Percentiles rank a stretch among this genome's conserved stretches.
phyloP scores from a whole-genome alignment of 495 filamentous ascomycete genomes.

The Venustampulla echinocandica region DNA sequence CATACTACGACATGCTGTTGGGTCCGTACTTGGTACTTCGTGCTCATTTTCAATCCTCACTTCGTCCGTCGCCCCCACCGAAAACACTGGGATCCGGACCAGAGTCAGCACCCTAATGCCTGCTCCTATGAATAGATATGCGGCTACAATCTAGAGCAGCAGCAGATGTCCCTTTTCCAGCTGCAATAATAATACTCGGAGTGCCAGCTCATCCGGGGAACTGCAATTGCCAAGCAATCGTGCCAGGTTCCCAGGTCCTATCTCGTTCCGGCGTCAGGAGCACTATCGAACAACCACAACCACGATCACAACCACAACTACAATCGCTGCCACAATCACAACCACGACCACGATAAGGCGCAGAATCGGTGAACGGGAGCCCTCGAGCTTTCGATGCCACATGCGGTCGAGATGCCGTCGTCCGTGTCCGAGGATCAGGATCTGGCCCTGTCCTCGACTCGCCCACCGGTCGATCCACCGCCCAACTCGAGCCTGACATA shows the following conservation, averaged over 20 bases:
- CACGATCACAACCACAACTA: constrained; percentile 3
- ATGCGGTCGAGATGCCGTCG: constrained; percentile 45
- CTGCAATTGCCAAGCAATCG: constrained; percentile 11
- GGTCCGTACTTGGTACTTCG: no score
- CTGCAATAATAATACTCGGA: neutral
- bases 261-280: constrained; percentile 9
- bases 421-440: constrained; percentile 44
- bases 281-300: no score
- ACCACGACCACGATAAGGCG: constrained; percentile 16
- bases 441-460: constrained; percentile 25
- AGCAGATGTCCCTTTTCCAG: constrained; percentile 2
- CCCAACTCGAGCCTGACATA: constrained; percentile 27
- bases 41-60: no score
- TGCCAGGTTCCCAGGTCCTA: constrained; percentile 14
- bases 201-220: constrained; percentile 2
- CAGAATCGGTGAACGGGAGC: constrained; percentile 12
- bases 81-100: no score
- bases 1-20: no score
- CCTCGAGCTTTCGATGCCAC: constrained; percentile 21
- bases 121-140: constrained; percentile 11
- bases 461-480: constrained; percentile 28
- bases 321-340: constrained; percentile 6
- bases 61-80: no score
- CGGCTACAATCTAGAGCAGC: constrained; percentile 9
- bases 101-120: constrained; percentile 2